Conservation (phyloP, 108 stramenopile genomes). For the Fragilaria crotonensis region DNA sequence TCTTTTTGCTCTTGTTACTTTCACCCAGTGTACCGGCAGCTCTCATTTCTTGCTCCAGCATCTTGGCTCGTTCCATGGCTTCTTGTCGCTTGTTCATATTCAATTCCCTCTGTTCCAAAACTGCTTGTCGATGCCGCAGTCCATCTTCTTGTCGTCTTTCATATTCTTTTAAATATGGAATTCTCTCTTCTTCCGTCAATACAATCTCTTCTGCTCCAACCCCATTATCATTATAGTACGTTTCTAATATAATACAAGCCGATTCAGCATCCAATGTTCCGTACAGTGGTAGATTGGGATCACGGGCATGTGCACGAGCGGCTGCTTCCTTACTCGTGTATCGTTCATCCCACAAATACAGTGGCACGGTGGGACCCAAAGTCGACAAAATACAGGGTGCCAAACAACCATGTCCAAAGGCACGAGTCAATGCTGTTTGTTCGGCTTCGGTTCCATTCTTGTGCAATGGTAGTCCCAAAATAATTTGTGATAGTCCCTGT, state of each 20-base stretch:
- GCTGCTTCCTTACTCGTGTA: slow-evolving; percentile 78
- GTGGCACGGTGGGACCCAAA: slow-evolving; percentile 39
- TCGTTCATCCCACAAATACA: slow-evolving; percentile 75
- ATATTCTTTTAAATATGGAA: slow-evolving; percentile 14
- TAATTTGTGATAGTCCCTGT: slow-evolving; percentile 43
- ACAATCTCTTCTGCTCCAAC: slow-evolving; percentile 29
- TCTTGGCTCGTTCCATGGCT: slow-evolving; percentile 15
- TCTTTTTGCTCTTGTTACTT: slow-evolving; percentile 11
- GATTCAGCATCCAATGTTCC: slow-evolving; percentile 66
- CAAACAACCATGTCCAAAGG: slow-evolving; percentile 42
- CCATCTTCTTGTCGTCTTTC: slow-evolving; percentile 12
- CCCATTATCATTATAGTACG: slow-evolving; percentile 61
- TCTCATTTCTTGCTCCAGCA: slow-evolving; percentile 14
- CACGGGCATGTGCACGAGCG: slow-evolving; percentile 31
- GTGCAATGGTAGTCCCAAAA: slow-evolving; percentile 72
- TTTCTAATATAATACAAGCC: slow-evolving; percentile 78
- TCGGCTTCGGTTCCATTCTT: slow-evolving; percentile 73
- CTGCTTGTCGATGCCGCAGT: slow-evolving; percentile 5
- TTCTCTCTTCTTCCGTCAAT: slow-evolving; percentile 7
- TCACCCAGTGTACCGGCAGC: not conserved
- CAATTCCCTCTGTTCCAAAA: slow-evolving; percentile 19
- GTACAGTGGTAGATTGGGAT: slow-evolving; percentile 34
- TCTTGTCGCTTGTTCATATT: slow-evolving; percentile 19
- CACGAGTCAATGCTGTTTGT: slow-evolving; percentile 57
- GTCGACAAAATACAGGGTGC: slow-evolving; percentile 10